phyloP scores from a whole-genome alignment of 139 green algal species.

The Penium margaritaceum region DNA sequence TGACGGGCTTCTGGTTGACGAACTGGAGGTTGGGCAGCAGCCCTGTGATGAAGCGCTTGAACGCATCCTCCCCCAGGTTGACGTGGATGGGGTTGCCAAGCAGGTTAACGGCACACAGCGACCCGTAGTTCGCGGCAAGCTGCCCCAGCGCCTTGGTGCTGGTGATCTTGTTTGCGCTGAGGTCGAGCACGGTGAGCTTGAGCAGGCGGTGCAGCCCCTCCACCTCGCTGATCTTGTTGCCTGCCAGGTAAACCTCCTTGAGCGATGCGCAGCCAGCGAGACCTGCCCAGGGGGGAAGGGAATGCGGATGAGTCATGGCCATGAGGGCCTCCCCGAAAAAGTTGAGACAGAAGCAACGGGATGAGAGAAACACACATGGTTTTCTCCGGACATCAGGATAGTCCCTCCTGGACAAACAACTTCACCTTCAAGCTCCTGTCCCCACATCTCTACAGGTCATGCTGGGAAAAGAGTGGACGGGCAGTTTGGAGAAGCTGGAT shows the following conservation, averaged over 20 bases:
- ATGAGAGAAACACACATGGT: too few relatives aligned
- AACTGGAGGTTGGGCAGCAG: slow-evolving; percentile 37
- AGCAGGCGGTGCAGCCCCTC: slow-evolving; percentile 46
- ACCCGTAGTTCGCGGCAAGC: slow-evolving; percentile 41
- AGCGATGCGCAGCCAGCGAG: slow-evolving; percentile 24
- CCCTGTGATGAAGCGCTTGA: slow-evolving; percentile 35
- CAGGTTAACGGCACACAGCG: slow-evolving; percentile 32
- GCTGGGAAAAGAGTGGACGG: too few relatives aligned
- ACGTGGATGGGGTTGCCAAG: slow-evolving; percentile 30
- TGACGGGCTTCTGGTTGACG: slow-evolving; percentile 31
- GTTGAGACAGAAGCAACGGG: too few relatives aligned
- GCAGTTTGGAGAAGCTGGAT: too few relatives aligned
- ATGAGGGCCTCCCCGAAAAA: too few relatives aligned
- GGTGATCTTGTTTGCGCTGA: slow-evolving; percentile 40
- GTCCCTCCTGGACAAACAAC: too few relatives aligned
- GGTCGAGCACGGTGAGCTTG: slow-evolving; percentile 43
- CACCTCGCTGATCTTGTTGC: slow-evolving; percentile 43
- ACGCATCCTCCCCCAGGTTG: slow-evolving; percentile 23
- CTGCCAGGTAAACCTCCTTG: slow-evolving; percentile 34
- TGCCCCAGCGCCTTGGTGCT: slow-evolving; percentile 39
- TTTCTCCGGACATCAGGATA: too few relatives aligned
- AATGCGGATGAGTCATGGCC: too few relatives aligned
- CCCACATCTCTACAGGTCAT: too few relatives aligned
- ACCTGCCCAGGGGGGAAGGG: background rate
- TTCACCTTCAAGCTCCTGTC: too few relatives aligned